Percentiles rank a stretch among this genome's conserved stretches.
These are phyloP conservation scores for Carex arenaria DNA, from an alignment of 202 grass and related monocot genomes.

Conservation along the genomic window DNA sequence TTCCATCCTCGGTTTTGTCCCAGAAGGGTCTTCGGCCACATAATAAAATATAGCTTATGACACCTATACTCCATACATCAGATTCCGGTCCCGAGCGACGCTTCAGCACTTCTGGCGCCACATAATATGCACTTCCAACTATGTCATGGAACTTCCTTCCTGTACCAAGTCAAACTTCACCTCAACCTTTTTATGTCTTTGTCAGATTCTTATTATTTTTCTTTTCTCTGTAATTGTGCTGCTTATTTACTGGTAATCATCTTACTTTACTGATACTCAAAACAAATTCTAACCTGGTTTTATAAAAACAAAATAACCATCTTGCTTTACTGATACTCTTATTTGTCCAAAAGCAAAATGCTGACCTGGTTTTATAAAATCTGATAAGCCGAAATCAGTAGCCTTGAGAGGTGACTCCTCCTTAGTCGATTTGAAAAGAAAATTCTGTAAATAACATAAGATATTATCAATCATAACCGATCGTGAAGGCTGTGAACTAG, in stretches of 20 bases:
- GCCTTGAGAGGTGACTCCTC: slow-evolving; percentile 78
- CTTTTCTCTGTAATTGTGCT: background rate
- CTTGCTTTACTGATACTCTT: background rate
- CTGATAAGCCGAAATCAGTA: slow-evolving; percentile 96
- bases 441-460: slow-evolving; percentile 62
- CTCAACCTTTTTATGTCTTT: background rate
- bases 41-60: slow-evolving; percentile 94
- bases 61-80: slow-evolving; percentile 96
- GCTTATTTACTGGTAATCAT: background rate
- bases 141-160: slow-evolving; percentile 83
- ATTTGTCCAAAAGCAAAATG: slow-evolving; percentile 8
- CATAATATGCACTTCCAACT: slow-evolving; percentile 92
- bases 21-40: slow-evolving; percentile 87
- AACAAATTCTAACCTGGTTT: slow-evolving; percentile 53
- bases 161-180: slow-evolving; percentile 23
- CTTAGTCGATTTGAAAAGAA: slow-evolving; percentile 82
- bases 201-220: background rate
- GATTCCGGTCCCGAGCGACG: slow-evolving; percentile 82
- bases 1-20: slow-evolving; percentile 99
- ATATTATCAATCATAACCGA: background rate
- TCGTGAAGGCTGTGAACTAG: background rate
- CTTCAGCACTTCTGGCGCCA: slow-evolving; percentile 88
- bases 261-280: background rate
- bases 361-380: slow-evolving; percentile 89
- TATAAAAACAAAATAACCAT: slow-evolving; percentile 33